Base-by-base conservation (phyloP, 805 yeast species). In the Candida patagonica region DNA sequence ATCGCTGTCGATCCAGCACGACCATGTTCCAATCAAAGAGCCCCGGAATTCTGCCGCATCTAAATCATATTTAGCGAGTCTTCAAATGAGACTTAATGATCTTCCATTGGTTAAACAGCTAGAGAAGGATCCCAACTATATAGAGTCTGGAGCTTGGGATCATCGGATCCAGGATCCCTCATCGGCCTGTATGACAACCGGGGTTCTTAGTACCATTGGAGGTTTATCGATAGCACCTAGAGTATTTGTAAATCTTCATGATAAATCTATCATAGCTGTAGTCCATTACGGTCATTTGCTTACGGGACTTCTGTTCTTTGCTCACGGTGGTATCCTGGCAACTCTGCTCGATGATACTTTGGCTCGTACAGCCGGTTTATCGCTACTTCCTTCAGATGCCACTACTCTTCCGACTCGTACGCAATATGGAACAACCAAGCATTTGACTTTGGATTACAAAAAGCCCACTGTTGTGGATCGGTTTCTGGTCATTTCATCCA, bases 261-360 rank as follows among this genome's bases (percentile, higher is more conserved):
- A 73, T 0, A 67, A 70, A 38, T 81, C 82, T 48, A 70, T 80
- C 0, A 68, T 82, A 1, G 71, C 85, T 0, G 68, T 86, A 5
- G 66, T 84, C 20, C 94, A 85, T 55, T 68, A 81, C 38, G 96
- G 96, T 0, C 75, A 79, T 53, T 72, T 71, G 45, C 59, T 87
- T 16, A 78, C 89, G 31, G 96, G 96, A 1, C 87, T 80, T 55
- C 96, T 96, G 2, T 79, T 84, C 50, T 61, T 88, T 15, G 71
- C 85, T 2, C 96, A 87, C 55, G 96, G 96, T 3, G 96, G 96
- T 0, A 73, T 88, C 22, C 56, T 87, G 23, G 94, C 88, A 6
- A 78, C 94, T 0, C 63, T 87, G 1, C 62, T 86, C 40, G 92
- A 85, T 53, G 95, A 87, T 49, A 70, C 81, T 5, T 71, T 79